phyloP scores from a whole-genome alignment of 257 asterid genomes.

The Nicotiana knightiana region DNA sequence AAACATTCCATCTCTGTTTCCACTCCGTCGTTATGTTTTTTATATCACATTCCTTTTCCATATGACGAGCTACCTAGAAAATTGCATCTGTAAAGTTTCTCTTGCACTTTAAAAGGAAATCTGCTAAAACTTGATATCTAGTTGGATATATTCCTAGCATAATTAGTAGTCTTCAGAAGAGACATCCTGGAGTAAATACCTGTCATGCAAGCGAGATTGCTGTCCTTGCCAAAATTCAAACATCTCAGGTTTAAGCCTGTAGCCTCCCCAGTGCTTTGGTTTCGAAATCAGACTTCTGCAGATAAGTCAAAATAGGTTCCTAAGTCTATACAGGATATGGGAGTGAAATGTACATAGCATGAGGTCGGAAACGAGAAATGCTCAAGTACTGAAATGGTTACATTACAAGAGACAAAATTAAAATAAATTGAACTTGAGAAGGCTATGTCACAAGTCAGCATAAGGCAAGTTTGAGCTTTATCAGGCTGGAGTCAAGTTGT shows the following conservation, averaged over 20 bases:
- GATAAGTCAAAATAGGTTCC: neutral
- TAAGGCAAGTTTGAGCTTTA: neutral
- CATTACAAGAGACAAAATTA: neutral
- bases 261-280: slow-evolving; percentile 49
- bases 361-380: neutral
- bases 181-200: slow-evolving; percentile 22
- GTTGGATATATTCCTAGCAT: neutral
- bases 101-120: neutral
- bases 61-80: neutral
- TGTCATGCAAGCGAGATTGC: slow-evolving; percentile 42
- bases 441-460: neutral
- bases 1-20: neutral
- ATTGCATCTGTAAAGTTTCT: neutral
- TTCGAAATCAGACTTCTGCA: slow-evolving; percentile 36
- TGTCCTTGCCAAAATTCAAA: slow-evolving; percentile 56
- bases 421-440: neutral
- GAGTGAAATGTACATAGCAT: neutral
- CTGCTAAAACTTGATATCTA: neutral
- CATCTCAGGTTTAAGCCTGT: slow-evolving; percentile 35
- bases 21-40: neutral
- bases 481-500: neutral
- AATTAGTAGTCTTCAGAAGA: neutral
- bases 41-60: neutral
- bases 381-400: neutral
- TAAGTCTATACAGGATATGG: neutral